A percentile compares a stretch with the other conserved stretches of the same genome.
Conservation (phyloP, 352 stramenopile species). For the Phytophthora pistaciae region DNA sequence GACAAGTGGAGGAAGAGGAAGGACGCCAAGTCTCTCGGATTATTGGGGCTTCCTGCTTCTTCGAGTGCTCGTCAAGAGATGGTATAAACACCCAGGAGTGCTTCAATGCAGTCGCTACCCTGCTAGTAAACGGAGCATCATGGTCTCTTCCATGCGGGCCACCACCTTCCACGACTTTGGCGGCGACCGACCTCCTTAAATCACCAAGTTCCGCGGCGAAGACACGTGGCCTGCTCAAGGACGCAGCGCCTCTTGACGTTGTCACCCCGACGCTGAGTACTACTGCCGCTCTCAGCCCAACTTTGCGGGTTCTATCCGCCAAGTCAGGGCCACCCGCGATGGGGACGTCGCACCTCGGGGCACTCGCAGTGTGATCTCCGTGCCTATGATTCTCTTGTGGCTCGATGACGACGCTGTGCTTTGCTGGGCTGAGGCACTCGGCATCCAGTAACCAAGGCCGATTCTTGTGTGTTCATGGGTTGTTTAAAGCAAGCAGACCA, state of each 20-base stretch:
- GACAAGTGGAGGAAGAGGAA: slow-evolving; percentile 34
- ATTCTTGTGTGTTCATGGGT: not conserved
- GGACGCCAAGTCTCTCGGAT: slow-evolving; percentile 25
- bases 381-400: slow-evolving; percentile 26
- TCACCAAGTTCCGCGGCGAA: not conserved
- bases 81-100: slow-evolving; percentile 18
- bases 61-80: slow-evolving; percentile 32
- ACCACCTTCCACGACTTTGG: not conserved
- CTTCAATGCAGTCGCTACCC: slow-evolving; percentile 25
- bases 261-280: not conserved
- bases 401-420: slow-evolving; percentile 26
- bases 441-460: slow-evolving; percentile 9
- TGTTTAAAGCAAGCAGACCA: slow-evolving; percentile 5
- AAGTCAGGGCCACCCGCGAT: slow-evolving; percentile 1
- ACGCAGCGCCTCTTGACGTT: slow-evolving; percentile 15
- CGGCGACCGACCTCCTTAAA: not conserved
- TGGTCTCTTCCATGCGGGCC: slow-evolving; percentile 5
- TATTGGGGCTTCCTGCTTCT: slow-evolving; percentile 32
- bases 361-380: slow-evolving; percentile 13
- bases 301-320: slow-evolving; percentile 3
- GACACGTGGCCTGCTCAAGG: slow-evolving; percentile 1
- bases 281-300: slow-evolving; percentile 11
- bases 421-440: slow-evolving; percentile 12
- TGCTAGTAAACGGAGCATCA: slow-evolving; percentile 1
- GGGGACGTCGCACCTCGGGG: slow-evolving; percentile 12